phyloP scores from a whole-genome alignment of 768 basidiomycete genomes.

The Suillus sp. region DNA sequence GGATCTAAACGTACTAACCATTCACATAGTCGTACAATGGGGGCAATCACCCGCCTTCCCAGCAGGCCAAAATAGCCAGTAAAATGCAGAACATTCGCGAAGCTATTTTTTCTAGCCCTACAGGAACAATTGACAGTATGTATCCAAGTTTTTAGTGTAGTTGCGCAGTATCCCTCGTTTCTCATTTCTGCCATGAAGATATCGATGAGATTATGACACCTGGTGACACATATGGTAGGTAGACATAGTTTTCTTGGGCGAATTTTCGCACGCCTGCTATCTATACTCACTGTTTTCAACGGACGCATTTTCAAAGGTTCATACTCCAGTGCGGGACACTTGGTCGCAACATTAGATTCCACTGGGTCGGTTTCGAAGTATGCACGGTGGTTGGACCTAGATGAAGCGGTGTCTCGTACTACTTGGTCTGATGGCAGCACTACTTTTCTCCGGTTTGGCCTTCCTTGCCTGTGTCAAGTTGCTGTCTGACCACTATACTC shows the following conservation, averaged over 20 bases:
- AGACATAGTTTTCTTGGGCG: not conserved
- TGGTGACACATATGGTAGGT: constrained; percentile 62
- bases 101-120: constrained; percentile 57
- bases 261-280: not conserved
- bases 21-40: constrained; percentile 62
- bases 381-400: constrained; percentile 70
- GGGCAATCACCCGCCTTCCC: constrained; percentile 57
- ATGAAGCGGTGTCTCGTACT: constrained; percentile 57
- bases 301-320: constrained; percentile 51
- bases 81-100: constrained; percentile 56
- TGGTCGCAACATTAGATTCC: constrained; percentile 51
- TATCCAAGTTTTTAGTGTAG: constrained; percentile 7
- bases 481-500: constrained; percentile 10
- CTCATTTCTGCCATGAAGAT: constrained; percentile 38
- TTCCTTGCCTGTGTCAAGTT: not conserved
- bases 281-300: constrained; percentile 9
- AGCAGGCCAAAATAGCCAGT: constrained; percentile 45
- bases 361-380: constrained; percentile 45
- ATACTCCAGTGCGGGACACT: constrained; percentile 64
- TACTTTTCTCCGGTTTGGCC: constrained; percentile 50
- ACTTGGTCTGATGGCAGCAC: constrained; percentile 57
- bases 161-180: not conserved
- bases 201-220: constrained; percentile 54
- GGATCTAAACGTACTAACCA: not conserved
- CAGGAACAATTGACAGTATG: constrained; percentile 60